Evolutionary conservation across 2,329 filamentous ascomycete genomes (phyloP).

Genomic region (Ophiocordyceps camponoti-rufipedis): DNA sequence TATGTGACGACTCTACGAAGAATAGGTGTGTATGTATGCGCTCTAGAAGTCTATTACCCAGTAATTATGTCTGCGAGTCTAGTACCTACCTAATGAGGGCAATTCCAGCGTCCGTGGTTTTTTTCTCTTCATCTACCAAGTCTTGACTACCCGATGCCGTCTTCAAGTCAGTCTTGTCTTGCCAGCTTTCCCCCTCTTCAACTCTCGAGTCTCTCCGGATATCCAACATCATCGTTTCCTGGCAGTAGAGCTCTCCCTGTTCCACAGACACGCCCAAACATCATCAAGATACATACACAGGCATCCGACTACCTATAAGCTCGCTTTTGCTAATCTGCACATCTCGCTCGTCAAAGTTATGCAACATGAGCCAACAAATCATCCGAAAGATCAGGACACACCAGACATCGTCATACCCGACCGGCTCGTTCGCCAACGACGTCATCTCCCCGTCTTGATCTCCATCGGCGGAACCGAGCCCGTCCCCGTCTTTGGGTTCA

Average conservation of each 20-base stretch:
- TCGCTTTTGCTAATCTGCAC: constrained; percentile 33
- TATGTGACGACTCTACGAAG: not conserved
- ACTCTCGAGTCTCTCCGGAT: too few species aligned
- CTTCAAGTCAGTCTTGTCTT: too few species aligned
- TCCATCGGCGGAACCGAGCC: not conserved
- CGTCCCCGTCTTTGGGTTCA: too few species aligned
- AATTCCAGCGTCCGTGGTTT: too few species aligned
- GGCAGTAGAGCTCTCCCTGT: too few species aligned
- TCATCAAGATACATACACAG: constrained; percentile 30
- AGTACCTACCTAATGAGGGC: too few species aligned
- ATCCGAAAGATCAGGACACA: constrained; percentile 36
- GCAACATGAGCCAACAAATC: constrained; percentile 38
- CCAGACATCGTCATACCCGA: constrained; percentile 28
- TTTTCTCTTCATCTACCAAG: too few species aligned
- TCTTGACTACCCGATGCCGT: too few species aligned
- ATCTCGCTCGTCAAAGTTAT: constrained; percentile 37
- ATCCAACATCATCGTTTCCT: too few species aligned
- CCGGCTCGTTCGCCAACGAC: constrained; percentile 8
- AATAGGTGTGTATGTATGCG: too few species aligned
- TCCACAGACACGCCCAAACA: not conserved
- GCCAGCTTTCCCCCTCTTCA: too few species aligned
- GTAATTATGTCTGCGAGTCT: not conserved
- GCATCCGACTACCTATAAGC: constrained; percentile 33
- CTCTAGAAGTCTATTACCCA: not conserved
- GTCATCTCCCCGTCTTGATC: not conserved